A percentile compares a stretch with the other conserved stretches of the same genome.
Evolutionary conservation across 768 basidiomycete species (phyloP).

Genomic region (Pleurotus eryngii): DNA sequence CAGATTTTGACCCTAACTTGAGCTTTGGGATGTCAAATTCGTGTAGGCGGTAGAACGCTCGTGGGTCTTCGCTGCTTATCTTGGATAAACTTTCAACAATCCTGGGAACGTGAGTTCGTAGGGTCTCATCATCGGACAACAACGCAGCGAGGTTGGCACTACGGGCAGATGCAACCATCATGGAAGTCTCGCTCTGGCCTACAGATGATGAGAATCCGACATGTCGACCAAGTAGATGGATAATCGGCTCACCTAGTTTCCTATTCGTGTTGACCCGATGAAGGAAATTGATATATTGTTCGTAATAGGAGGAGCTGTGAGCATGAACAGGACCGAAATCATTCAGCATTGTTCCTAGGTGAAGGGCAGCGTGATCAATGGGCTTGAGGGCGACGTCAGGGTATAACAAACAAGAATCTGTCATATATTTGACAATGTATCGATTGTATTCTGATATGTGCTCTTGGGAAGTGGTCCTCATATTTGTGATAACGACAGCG

Average conservation of each 20-base stretch:
- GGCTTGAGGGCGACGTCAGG: slow-evolving; percentile 15
- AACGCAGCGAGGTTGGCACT: slow-evolving; percentile 12
- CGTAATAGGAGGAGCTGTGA: slow-evolving; percentile 23
- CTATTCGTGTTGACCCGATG: slow-evolving; percentile 21
- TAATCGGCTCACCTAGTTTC: slow-evolving; percentile 12
- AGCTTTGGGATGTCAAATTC: too few species aligned
- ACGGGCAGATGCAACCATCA: slow-evolving; percentile 9
- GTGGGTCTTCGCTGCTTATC: too few species aligned
- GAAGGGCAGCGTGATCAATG: slow-evolving; percentile 19
- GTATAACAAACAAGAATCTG: too few species aligned
- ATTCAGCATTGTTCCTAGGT: slow-evolving; percentile 17
- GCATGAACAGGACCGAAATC: slow-evolving; percentile 24
- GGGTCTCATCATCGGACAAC: slow-evolving; percentile 12
- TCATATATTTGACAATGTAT: too few species aligned
- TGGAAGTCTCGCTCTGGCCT: slow-evolving; percentile 15
- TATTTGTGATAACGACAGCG: too few species aligned
- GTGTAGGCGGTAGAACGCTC: too few species aligned
- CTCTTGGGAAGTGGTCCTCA: too few species aligned
- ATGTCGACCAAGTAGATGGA: not conserved
- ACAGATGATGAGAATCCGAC: not conserved
- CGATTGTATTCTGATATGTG: too few species aligned
- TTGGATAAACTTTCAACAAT: too few species aligned
- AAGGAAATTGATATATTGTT: slow-evolving; percentile 24
- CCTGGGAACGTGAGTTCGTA: too few species aligned
- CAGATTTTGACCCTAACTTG: too few species aligned